Percentiles rank a stretch among this genome's conserved stretches.
Conservation (phyloP, 441 rosid species). For the Populus hybrid region DNA sequence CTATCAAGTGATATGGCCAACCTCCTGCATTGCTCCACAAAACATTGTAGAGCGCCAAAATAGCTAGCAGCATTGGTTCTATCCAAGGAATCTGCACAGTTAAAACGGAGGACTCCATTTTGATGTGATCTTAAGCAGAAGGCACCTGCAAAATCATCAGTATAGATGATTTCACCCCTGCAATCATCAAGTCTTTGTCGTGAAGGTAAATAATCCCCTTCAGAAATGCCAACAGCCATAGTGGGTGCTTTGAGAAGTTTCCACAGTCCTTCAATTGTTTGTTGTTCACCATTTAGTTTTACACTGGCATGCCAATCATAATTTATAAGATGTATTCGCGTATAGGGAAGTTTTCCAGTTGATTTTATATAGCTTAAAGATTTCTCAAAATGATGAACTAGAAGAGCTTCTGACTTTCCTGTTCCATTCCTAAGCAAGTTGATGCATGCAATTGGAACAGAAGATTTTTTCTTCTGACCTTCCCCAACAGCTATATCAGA, state of each 20-base stretch:
- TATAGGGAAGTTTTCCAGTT: conserved; percentile 65
- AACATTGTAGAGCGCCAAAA: conserved; percentile 24
- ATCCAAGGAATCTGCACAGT: conserved; percentile 97
- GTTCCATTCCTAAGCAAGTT: conserved; percentile 86
- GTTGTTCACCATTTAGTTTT: conserved; percentile 80
- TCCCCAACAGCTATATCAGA: conserved; percentile 54
- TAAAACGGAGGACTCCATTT: conserved; percentile 92
- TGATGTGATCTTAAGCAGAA: conserved; percentile 95
- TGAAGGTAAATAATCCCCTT: conserved; percentile 87
- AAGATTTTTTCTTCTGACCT: conserved; percentile 61
- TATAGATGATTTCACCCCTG: neutral
- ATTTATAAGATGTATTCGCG: conserved; percentile 66
- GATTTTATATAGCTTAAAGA: conserved; percentile 69
- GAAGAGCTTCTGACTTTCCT: conserved; percentile 89
- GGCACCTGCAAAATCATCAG: conserved; percentile 48
- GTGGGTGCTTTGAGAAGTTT: conserved; percentile 73
- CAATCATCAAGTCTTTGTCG: conserved; percentile 53
- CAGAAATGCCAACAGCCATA: conserved; percentile 68
- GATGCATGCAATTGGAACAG: conserved; percentile 81
- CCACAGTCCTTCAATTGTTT: conserved; percentile 94
- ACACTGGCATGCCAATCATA: conserved; percentile 96
- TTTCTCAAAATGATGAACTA: conserved; percentile 92
- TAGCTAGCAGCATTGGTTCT: conserved; percentile 97
- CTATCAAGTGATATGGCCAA: conserved; percentile 90
- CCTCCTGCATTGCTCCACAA: conserved; percentile 92